A percentile compares a stretch with the other conserved stretches of the same genome.
Evolutionary conservation across 2,329 filamentous ascomycete genomes (phyloP).

Genomic region (Periconia digitata): DNA sequence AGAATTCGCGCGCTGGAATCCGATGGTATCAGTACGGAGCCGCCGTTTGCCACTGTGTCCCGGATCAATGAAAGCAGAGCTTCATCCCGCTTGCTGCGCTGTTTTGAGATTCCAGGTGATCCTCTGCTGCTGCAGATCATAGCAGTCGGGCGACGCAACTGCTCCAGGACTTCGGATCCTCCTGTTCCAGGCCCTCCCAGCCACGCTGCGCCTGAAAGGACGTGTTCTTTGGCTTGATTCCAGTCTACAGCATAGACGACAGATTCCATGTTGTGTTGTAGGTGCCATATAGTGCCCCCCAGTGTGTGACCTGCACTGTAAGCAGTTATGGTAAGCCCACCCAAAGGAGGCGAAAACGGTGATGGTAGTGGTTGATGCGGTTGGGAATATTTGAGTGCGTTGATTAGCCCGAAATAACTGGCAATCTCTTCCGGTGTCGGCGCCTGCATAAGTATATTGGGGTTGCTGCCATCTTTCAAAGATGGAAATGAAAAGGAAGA

Average conservation of each 20-base stretch:
- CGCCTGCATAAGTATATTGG: constrained; percentile 62
- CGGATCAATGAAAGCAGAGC: constrained; percentile 78
- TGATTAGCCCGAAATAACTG: constrained; percentile 85
- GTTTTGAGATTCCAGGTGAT: constrained; percentile 68
- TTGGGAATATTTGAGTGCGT: constrained; percentile 94
- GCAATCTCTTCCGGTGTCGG: constrained; percentile 88
- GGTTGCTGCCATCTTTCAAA: constrained; percentile 49
- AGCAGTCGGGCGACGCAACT: constrained; percentile 88
- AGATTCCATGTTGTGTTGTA: constrained; percentile 93
- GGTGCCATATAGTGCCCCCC: constrained; percentile 98
- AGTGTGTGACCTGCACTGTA: constrained; percentile 96
- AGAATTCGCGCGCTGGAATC: constrained; percentile 94
- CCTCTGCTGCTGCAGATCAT: constrained; percentile 89
- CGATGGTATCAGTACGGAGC: constrained; percentile 88
- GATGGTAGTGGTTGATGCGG: constrained; percentile 87
- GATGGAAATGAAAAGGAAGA: constrained; percentile 57
- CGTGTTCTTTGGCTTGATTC: constrained; percentile 97
- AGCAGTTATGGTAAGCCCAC: constrained; percentile 90
- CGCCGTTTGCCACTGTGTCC: constrained; percentile 77
- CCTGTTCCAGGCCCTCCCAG: constrained; percentile 78
- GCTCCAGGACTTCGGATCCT: constrained; percentile 89
- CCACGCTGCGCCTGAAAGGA: constrained; percentile 91
- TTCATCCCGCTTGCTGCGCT: constrained; percentile 81
- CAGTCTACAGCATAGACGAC: constrained; percentile 98
- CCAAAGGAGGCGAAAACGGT: constrained; percentile 83